Evolutionary conservation across 495 filamentous ascomycete species (phyloP).

Genomic region (Penicillium chermesinum): DNA sequence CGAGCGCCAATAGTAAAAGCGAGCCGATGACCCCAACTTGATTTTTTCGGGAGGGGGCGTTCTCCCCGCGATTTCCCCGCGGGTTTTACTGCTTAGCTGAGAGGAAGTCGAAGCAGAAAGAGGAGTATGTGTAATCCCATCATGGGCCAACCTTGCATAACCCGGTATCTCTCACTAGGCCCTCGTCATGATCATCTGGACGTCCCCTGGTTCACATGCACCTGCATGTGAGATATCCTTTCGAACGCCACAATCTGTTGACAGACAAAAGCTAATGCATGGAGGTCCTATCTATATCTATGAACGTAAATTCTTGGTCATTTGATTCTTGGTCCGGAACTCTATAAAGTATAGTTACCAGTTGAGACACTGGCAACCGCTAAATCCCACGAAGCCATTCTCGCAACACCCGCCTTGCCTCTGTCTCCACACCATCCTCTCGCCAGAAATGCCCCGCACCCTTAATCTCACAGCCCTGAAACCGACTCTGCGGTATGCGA

Average conservation of each 20-base stretch:
- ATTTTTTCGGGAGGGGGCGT: slow-evolving; percentile 5
- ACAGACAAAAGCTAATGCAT: no score
- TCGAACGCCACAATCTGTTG: background rate
- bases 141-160: no score
- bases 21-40: slow-evolving; percentile 15
- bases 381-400: slow-evolving; percentile 33
- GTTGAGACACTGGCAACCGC: background rate
- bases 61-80: background rate
- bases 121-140: no score
- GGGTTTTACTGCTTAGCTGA: background rate
- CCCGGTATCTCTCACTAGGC: no score
- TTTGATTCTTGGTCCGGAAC: no score
- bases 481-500: slow-evolving; percentile 32
- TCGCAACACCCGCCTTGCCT: slow-evolving; percentile 45
- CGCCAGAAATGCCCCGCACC: slow-evolving; percentile 83
- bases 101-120: no score
- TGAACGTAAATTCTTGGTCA: no score
- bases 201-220: slow-evolving; percentile 12
- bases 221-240: slow-evolving; percentile 13
- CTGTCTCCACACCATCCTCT: slow-evolving; percentile 54
- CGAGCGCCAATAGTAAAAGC: slow-evolving; percentile 11
- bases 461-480: slow-evolving; percentile 52
- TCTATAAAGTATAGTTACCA: background rate
- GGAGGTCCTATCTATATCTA: no score
- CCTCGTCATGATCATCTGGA: background rate